A percentile compares a stretch with the other conserved stretches of the same genome.
These are phyloP conservation scores for Candida multigemmis DNA, from an alignment of 805 yeast genomes.

Conservation along the genomic window DNA sequence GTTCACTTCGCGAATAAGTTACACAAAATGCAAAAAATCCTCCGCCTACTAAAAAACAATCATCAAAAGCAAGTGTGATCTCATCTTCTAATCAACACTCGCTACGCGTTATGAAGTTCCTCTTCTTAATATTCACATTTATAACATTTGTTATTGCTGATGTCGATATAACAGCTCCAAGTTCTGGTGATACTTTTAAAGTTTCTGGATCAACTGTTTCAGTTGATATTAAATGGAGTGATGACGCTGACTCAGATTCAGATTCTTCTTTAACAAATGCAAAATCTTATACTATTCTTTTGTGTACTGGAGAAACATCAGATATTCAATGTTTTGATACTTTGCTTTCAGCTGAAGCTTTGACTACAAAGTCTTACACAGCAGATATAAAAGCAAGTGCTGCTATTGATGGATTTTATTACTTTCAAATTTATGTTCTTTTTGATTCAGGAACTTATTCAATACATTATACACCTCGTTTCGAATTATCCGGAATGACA, in stretches of 20 bases:
- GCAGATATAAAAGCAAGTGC: constrained; percentile 33
- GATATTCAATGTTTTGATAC: constrained; percentile 34
- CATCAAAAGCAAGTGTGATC: not conserved
- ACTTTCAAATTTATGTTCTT: constrained; percentile 56
- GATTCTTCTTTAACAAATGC: constrained; percentile 28
- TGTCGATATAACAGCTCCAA: constrained; percentile 36
- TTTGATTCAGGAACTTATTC: constrained; percentile 34
- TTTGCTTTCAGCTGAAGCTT: constrained; percentile 9
- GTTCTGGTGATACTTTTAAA: constrained; percentile 24
- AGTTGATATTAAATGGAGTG: constrained; percentile 32
- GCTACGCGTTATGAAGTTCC: constrained; percentile 1
- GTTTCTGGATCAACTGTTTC: constrained; percentile 28
- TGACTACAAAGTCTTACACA: constrained; percentile 20
- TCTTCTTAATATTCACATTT: constrained; percentile 1
- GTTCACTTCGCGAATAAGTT: no score
- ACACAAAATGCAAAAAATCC: no score
- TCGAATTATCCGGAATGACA: constrained; percentile 60
- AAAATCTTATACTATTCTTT: constrained; percentile 36
- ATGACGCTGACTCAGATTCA: constrained; percentile 41
- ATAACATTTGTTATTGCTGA: constrained; percentile 31
- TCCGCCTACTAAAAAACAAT: not conserved
- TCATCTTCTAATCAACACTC: not conserved
- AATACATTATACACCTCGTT: constrained; percentile 61
- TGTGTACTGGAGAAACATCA: constrained; percentile 62
- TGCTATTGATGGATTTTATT: constrained; percentile 62